Percentiles rank a stretch among this genome's conserved stretches.
Conservation (phyloP, 2,329 filamentous ascomycete genomes). For the Colletotrichum simmondsii region DNA sequence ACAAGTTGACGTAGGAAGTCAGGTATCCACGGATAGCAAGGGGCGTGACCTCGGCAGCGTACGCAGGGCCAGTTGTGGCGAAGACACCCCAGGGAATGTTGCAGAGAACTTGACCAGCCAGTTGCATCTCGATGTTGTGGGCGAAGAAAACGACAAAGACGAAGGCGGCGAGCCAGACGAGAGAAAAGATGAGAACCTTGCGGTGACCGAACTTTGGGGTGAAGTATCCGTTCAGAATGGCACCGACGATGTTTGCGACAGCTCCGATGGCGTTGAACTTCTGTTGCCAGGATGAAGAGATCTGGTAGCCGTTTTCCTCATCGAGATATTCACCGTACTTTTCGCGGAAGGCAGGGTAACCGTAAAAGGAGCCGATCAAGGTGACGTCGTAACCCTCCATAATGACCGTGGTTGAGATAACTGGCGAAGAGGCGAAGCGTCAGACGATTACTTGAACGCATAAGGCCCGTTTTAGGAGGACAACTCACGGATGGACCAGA, state of each 20-base stretch:
- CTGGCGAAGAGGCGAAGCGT: conserved; percentile 33
- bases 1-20: conserved; percentile 56
- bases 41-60: conserved; percentile 56
- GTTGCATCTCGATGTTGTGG: conserved; percentile 51
- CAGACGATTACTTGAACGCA: not conserved
- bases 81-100: conserved; percentile 58
- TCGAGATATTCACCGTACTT: conserved; percentile 52
- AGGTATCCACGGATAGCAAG: conserved; percentile 54
- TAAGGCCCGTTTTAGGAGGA: too few relatives aligned
- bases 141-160: conserved; percentile 63
- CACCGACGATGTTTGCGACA: conserved; percentile 51
- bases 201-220: conserved; percentile 56
- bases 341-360: conserved; percentile 50
- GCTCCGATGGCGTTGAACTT: conserved; percentile 52
- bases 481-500: conserved; percentile 52
- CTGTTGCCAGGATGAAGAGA: conserved; percentile 63
- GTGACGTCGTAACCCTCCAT: conserved; percentile 64
- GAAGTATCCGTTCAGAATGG: conserved; percentile 54
- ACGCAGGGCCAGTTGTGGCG: conserved; percentile 53
- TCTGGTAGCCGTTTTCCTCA: conserved; percentile 52
- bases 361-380: conserved; percentile 58
- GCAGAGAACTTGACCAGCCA: conserved; percentile 59
- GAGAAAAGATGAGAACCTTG: conserved; percentile 52
- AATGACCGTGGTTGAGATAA: conserved; percentile 57
- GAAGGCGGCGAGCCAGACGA: conserved; percentile 53